phyloP scores from a whole-genome alignment of 306 rosid genomes.

The Prunus mume region DNA sequence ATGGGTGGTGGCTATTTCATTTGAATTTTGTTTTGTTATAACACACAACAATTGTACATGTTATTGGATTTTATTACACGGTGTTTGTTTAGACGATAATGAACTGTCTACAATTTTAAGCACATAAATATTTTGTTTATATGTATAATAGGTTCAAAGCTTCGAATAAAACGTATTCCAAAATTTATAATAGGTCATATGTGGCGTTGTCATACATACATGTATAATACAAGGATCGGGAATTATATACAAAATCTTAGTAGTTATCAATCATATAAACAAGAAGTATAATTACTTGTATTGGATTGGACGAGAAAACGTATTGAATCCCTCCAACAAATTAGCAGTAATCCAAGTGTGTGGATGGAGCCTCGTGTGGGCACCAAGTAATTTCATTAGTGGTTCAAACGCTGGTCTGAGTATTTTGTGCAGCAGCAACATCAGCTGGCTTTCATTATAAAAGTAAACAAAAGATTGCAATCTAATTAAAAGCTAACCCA shows the following conservation, averaged over 20 bases:
- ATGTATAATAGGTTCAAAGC: neutral
- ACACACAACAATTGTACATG: no score
- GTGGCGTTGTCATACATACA: neutral
- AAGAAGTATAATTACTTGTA: neutral
- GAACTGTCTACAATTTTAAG: no score
- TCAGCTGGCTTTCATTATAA: neutral
- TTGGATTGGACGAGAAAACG: neutral
- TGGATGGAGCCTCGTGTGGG: neutral
- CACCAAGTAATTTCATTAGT: neutral
- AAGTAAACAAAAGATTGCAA: constrained; percentile 12
- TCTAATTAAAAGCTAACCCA: neutral
- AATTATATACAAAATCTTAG: neutral
- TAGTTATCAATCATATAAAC: neutral
- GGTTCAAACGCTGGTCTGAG: no score
- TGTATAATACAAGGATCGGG: no score
- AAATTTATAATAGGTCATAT: no score
- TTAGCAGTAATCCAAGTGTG: neutral
- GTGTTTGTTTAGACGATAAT: no score
- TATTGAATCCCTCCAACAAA: no score
- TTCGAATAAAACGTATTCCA: neutral
- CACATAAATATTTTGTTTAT: no score
- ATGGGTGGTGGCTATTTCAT: no score
- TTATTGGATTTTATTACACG: no score
- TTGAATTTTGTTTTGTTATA: no score
- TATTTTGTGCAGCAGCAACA: no score